Evolutionary conservation across 176 grass and related monocot species (phyloP), one percentile per base, ranked within the genome.

Genomic region (Poa pratensis): DNA sequence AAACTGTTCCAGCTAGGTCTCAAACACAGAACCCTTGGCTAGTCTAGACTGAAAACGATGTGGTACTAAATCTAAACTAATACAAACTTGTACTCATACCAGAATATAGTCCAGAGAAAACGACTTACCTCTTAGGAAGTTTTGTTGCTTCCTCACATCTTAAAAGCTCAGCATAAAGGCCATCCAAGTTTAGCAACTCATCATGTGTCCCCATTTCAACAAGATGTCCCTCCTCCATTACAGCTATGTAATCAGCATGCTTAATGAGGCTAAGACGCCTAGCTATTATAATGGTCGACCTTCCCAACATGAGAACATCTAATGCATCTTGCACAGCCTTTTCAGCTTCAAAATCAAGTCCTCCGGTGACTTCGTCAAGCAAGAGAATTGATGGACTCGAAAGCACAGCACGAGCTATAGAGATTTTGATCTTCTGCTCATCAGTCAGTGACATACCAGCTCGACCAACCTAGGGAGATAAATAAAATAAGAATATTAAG

Each of bases 121-220:
- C 45, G 57, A 49, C 46, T 84, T 90, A 96, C 97, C 97, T 94
- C 87, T 92, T 99, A 52, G 97, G 94, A 77, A 99, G 93, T 79
- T 99, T 99, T 76, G 94, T 92, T 86, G 97, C 97, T 86, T 99
- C 97, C 78, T 99, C 97, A 22, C 97, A 99, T 83, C 97, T 90
- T 65, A 99, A 81, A 85, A 99, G 92, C 70, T 99, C 97, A 26
- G 97, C 91, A 83, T 99, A 99, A 79, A 99, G 86, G 45, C 94
- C 97, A 92, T 96, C 91, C 82, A 96, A 90, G 79, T 90, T 94
- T 50, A 99, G 76, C 72, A 99, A 83, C 80, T 99, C 97, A 83
- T 96, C 94, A 82, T 99, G 97, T 43, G 97, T 96, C 54, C 97
- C 97, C 97, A 99, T 99, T 90, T 99, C 97, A 87, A 99, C 92